Conservation (phyloP, 768 basidiomycete species). For the Crepidotus variabilis region DNA sequence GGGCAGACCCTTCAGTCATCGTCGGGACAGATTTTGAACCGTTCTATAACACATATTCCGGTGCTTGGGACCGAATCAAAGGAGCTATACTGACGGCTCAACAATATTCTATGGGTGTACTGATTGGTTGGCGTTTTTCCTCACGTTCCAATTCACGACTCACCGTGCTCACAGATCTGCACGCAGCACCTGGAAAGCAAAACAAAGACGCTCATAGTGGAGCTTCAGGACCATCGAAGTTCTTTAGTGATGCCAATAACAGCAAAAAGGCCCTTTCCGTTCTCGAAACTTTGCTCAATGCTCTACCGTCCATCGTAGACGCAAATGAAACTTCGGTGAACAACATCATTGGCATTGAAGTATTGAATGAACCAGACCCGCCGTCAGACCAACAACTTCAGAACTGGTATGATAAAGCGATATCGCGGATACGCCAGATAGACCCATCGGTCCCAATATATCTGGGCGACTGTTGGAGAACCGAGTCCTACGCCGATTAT, state of each 20-base stretch:
- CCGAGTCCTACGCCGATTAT: slow-evolving; percentile 58
- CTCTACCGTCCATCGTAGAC: slow-evolving; percentile 17
- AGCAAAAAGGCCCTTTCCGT: slow-evolving; percentile 44
- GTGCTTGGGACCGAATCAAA: slow-evolving; percentile 66
- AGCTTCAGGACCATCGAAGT: slow-evolving; percentile 46
- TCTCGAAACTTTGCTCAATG: slow-evolving; percentile 39
- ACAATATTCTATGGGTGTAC: slow-evolving; percentile 60
- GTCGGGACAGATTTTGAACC: slow-evolving; percentile 63
- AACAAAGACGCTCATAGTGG: slow-evolving; percentile 68
- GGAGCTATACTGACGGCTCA: slow-evolving; percentile 57
- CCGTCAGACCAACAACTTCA: slow-evolving; percentile 46
- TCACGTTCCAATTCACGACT: background rate
- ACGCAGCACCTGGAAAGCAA: slow-evolving; percentile 74
- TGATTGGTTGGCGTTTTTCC: slow-evolving; percentile 47
- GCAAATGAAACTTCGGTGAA: slow-evolving; percentile 34
- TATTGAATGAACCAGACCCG: slow-evolving; percentile 57
- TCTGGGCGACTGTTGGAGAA: slow-evolving; percentile 74
- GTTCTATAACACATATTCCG: slow-evolving; percentile 44
- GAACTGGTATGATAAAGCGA: slow-evolving; percentile 59
- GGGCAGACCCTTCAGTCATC: slow-evolving; percentile 48
- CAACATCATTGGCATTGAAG: slow-evolving; percentile 57
- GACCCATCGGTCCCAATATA: slow-evolving; percentile 63
- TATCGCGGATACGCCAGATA: slow-evolving; percentile 46
- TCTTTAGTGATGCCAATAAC: slow-evolving; percentile 43
- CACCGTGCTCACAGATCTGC: slow-evolving; percentile 46